These are phyloP conservation scores for Amanita molliuscula DNA, from an alignment of 768 basidiomycete species.

Conservation along the genomic window DNA sequence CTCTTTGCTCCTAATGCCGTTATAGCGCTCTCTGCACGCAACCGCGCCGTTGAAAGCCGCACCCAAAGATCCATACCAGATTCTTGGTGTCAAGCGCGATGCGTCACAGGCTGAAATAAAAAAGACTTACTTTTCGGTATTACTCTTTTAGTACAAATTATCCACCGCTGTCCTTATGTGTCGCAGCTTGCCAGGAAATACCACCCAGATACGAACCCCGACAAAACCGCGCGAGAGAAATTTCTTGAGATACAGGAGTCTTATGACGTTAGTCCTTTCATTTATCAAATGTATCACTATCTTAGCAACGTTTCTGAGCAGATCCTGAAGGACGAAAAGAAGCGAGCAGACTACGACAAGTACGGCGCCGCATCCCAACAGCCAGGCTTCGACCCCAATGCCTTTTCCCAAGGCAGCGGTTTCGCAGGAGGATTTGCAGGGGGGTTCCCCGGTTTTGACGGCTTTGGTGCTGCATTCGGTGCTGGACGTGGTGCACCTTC, in stretches of 20 bases:
- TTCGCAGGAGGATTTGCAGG: constrained; percentile 27
- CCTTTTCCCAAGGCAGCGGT: constrained; percentile 42
- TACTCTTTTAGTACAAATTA: neutral
- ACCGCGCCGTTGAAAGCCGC: constrained; percentile 44
- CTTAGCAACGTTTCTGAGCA: constrained; percentile 19
- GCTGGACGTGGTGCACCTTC: constrained; percentile 31
- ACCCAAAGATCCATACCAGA: constrained; percentile 80
- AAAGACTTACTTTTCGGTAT: constrained; percentile 91
- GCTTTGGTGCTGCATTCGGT: constrained; percentile 55
- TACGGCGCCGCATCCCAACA: constrained; percentile 91
- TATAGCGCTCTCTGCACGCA: constrained; percentile 69
- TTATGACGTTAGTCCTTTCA: constrained; percentile 63
- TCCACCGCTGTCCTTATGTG: constrained; percentile 7
- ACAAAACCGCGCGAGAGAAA: constrained; percentile 81
- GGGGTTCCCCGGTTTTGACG: constrained; percentile 67
- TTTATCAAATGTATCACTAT: neutral
- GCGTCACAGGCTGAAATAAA: constrained; percentile 86
- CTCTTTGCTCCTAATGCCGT: constrained; percentile 13
- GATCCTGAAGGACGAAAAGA: constrained; percentile 92
- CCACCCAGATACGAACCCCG: constrained; percentile 95
- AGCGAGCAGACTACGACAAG: constrained; percentile 82
- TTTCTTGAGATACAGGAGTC: constrained; percentile 97
- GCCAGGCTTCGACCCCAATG: constrained; percentile 88
- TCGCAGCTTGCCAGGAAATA: constrained; percentile 90
- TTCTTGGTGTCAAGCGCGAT: constrained; percentile 82